Evolutionary conservation across 2,329 filamentous ascomycete genomes (phyloP).

Genomic region (Parascedosporium putredinis): DNA sequence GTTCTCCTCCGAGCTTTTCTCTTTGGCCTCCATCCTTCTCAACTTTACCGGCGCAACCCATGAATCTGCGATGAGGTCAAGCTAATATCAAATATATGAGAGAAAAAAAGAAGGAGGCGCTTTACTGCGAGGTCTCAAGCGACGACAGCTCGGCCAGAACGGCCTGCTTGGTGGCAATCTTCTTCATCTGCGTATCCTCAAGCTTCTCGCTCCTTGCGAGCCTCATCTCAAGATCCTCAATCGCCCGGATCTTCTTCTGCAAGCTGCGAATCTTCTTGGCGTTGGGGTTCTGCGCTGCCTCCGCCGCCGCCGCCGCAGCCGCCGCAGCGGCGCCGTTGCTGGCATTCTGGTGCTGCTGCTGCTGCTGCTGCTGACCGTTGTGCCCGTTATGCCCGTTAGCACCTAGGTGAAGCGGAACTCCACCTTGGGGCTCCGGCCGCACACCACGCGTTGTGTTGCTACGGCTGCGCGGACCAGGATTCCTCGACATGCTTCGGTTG

Average conservation of each 20-base stretch:
- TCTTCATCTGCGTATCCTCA: conserved; percentile 97
- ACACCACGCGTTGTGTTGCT: conserved; percentile 37
- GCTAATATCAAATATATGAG: neutral
- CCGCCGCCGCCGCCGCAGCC: conserved; percentile 32
- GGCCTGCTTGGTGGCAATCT: conserved; percentile 79
- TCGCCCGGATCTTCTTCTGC: conserved; percentile 94
- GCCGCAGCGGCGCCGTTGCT: conserved; percentile 29
- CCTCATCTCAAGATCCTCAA: conserved; percentile 96
- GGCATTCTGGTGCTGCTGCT: conserved; percentile 17
- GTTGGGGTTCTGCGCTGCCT: conserved; percentile 52
- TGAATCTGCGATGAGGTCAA: too few relatives aligned
- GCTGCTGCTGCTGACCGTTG: conserved; percentile 20
- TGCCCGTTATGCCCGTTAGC: neutral
- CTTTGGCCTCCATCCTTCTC: neutral
- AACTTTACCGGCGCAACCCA: neutral
- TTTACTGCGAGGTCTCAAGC: neutral
- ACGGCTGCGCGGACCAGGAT: conserved; percentile 36
- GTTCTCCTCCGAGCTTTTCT: neutral
- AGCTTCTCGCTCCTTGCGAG: conserved; percentile 90
- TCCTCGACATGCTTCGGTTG: conserved; percentile 47
- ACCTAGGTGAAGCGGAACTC: neutral
- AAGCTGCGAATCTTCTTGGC: conserved; percentile 92
- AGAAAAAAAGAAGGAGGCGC: neutral
- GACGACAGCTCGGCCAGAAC: conserved; percentile 68
- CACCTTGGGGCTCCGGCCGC: conserved; percentile 12